These are phyloP conservation scores for Trametes coccinea DNA, from an alignment of 768 basidiomycete species.

Conservation along the genomic window DNA sequence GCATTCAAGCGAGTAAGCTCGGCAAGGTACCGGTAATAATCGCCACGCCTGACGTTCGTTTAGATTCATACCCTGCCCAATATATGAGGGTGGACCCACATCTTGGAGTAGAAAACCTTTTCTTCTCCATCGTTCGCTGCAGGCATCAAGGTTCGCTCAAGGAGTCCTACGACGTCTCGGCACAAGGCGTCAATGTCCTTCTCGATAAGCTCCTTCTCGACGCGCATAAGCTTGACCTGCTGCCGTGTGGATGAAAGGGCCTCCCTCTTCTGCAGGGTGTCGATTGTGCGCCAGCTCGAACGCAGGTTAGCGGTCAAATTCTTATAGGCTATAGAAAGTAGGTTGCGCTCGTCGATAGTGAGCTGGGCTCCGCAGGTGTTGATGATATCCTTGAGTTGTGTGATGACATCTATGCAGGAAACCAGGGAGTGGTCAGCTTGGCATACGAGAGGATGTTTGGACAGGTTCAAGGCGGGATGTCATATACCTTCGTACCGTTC, in stretches of 20 bases:
- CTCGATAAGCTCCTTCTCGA: slow-evolving; percentile 76
- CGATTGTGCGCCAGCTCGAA: slow-evolving; percentile 82
- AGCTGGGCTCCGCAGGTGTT: slow-evolving; percentile 66
- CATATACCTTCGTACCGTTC: slow-evolving; percentile 81
- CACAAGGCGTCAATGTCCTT: slow-evolving; percentile 74
- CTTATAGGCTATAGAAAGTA: slow-evolving; percentile 89
- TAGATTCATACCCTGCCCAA: slow-evolving; percentile 16
- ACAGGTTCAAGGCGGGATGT: slow-evolving; percentile 15
- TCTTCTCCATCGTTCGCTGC: slow-evolving; percentile 74
- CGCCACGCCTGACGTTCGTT: slow-evolving; percentile 62
- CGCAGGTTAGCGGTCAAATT: slow-evolving; percentile 83
- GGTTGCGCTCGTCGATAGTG: slow-evolving; percentile 83
- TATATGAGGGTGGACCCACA: slow-evolving; percentile 47
- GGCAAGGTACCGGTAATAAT: slow-evolving; percentile 89
- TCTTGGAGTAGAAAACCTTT: slow-evolving; percentile 88
- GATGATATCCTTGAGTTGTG: slow-evolving; percentile 76
- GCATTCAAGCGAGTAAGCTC: slow-evolving; percentile 78
- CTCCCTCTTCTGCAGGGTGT: slow-evolving; percentile 72
- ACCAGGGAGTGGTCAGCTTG: neutral
- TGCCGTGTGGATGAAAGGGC: slow-evolving; percentile 49
- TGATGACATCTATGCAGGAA: slow-evolving; percentile 62
- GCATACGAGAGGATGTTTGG: neutral
- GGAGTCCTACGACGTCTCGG: slow-evolving; percentile 72
- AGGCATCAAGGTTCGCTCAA: slow-evolving; percentile 60
- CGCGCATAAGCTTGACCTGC: slow-evolving; percentile 67